Base-by-base conservation (phyloP, 345 rosid species). In the Salix arbutifolia region DNA sequence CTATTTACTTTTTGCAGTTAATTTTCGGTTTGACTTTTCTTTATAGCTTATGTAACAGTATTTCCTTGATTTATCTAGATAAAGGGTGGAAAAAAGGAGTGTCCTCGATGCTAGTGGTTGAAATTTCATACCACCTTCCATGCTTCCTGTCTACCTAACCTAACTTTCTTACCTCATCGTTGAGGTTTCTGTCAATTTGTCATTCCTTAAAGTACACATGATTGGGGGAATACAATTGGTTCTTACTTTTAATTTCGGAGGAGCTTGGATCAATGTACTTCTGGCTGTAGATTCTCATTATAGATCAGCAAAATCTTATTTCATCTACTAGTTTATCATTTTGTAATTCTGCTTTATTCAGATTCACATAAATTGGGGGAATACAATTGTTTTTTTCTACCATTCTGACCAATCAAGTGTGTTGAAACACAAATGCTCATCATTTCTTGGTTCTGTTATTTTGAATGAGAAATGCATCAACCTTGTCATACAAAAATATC, bases 201-300 rank as follows among this genome's bases (percentile, higher is more conserved):
- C 28, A 31, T 26, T 68, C 26, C 31, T 35, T 40, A 66, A 8
- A 50, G 19, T 3, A 40, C 74, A 50, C 8, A 31, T 50, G 42
- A 0, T 30, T 33, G 35, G 35, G 35, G 35, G 35, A 31, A 31
- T 31, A 31, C 35, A 31, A 71, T 0, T 31, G 33, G 69, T 30
- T 25, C 75, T 60, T 58, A 23, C 53, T 35, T 72, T 35, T 35
- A 37, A 16, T 21, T 2, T 60, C 5, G 42, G 33, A 14, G 53
- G 38, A 18, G 68, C 37, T 40, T 74, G 30, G 66, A 72, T 72
- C 75, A 72, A 60, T 58, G n/a, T 58, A 30, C 18, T 13, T 50
- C 65, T 48, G 44, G 25, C 23, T 1, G 4, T 48, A 4, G 62
- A 38, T 33, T 74, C 64, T 48, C 46, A 31, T 30, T 30, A 64